Conservation (phyloP, 805 yeast genomes). For the Lipomyces yamanashiensis region DNA sequence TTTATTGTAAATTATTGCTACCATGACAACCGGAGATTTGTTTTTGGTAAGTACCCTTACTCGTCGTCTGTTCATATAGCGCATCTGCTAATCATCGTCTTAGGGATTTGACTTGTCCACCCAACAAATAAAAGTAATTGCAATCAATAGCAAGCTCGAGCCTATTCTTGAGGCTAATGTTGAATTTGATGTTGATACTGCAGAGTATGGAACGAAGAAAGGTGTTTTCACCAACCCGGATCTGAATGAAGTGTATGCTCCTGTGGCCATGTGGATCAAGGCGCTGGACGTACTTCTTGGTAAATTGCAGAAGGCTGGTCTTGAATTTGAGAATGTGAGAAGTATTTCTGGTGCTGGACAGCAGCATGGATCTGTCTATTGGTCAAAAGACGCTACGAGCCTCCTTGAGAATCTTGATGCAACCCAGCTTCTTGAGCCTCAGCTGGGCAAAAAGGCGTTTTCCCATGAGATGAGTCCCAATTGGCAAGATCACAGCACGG, state of each 20-base stretch:
- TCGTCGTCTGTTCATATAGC: not conserved
- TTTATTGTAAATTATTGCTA: slow-evolving; percentile 12
- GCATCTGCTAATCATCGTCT: slow-evolving; percentile 39
- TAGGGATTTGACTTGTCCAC: slow-evolving; percentile 88
- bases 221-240: slow-evolving; percentile 67
- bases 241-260: slow-evolving; percentile 69
- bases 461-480: slow-evolving; percentile 75
- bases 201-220: slow-evolving; percentile 65
- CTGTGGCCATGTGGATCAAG: slow-evolving; percentile 89
- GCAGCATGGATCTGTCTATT: slow-evolving; percentile 89
- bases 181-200: slow-evolving; percentile 70
- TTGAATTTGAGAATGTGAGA: slow-evolving; percentile 63
- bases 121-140: slow-evolving; percentile 81
- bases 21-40: slow-evolving; percentile 33
- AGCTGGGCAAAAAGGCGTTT: slow-evolving; percentile 56
- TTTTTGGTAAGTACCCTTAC: slow-evolving; percentile 8
- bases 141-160: slow-evolving; percentile 58
- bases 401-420: slow-evolving; percentile 50
- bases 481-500: slow-evolving; percentile 95
- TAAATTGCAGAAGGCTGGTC: slow-evolving; percentile 51
- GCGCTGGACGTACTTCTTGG: slow-evolving; percentile 70
- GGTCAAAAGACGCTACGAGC: slow-evolving; percentile 59
- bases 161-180: slow-evolving; percentile 64
- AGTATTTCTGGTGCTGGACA: slow-evolving; percentile 87
- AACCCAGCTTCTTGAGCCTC: slow-evolving; percentile 50